Evolutionary conservation across 805 yeast species (phyloP), one percentile per base, ranked within the genome.

Genomic region (Ogataea pini): DNA sequence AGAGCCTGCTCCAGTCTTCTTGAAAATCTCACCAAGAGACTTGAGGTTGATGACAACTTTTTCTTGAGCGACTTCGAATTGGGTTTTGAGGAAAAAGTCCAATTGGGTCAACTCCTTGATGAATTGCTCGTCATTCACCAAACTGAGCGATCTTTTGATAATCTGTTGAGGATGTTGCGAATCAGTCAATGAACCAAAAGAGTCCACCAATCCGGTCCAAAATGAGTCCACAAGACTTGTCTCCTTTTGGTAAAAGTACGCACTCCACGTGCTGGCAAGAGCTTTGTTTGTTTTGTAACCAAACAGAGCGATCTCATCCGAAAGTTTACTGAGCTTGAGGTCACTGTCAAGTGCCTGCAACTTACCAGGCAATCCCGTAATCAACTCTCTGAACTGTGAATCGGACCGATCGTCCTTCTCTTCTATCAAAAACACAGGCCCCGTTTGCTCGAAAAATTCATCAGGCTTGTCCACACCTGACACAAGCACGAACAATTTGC

Each of bases 21-120:
- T 68, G 43, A 69, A 73, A 31, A 78, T 62, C 6, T 72, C 63
- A 24, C 61, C 54, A 42, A 78, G 69, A 1, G 82, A 73, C 54
- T 75, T 68, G 44, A 75, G 64, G 44, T 72, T 69, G 42, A 75
- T 59, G 9, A 74, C 60, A 3, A 74, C 58, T 20, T 66, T 57
- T 13, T 56, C 62, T 18, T 59, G 48, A 13, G 62, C 31, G 6
- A 57, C 37, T 6, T 49, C 44, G 7, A 55, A 39, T 7, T 64
- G 51, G 19, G 58, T 55, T 18, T 62, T 59, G 14, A 67, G 59
- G 46, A 77, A 64, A 52, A 69, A 76, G 17, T 72, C 68, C 54
- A 78, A 63, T 59, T 78, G 82, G 34, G 76, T 65, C 47, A 78
- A 56, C 57, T 79, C 83, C 47, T 65, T 71, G 49, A 77, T 73